Evolutionary conservation across 768 basidiomycete species (phyloP), one percentile per base, ranked within the genome.

Genomic region (Leccinum sublutescens): DNA sequence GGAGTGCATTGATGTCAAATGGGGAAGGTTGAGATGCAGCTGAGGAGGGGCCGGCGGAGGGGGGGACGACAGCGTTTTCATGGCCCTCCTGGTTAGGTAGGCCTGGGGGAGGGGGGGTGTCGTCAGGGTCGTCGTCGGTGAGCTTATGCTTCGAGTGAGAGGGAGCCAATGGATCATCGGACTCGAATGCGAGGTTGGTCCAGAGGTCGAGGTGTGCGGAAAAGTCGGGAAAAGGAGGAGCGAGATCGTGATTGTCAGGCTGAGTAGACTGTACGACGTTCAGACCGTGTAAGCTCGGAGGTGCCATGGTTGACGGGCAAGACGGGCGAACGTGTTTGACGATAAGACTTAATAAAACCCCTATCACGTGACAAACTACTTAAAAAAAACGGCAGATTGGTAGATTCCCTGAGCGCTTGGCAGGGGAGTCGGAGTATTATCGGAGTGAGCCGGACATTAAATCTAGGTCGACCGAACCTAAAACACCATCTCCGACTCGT

Each of bases 121-220:
- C 79, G 23, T 49, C 48, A 14, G 23, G n/a, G 3, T 78, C 72
- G 19, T 68, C 71, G 25, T 73, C 67, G 6, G 67, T 49, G 52
- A 73, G 74, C 59, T 67, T 71, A 52, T 74, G 75, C 58, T 75
- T 78, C 27, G 71, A 72, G n/a, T 62, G 19, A 36, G 66, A 38
- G 55, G 63, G 66, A 48, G 79, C 65, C n/a, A 84, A 75, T 19
- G 81, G 79, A 50, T 92, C 91, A 66, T 91, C 89, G 0, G 84
- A 84, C 59, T 91, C 85, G 69, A 94, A 94, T 8, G 85, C 74
- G 57, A 93, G 79, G 73, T 90, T 86, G 14, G 89, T 88, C 93
- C 93, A 94, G 55, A 94, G 78, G 71, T 88, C 87, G 55, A 91
- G 85, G 70, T 90, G 89, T 0, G 89, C 86, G 19, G 80, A 79